phyloP scores from a whole-genome alignment of 2,329 filamentous ascomycete genomes.

The Pleomassaria siparia region DNA sequence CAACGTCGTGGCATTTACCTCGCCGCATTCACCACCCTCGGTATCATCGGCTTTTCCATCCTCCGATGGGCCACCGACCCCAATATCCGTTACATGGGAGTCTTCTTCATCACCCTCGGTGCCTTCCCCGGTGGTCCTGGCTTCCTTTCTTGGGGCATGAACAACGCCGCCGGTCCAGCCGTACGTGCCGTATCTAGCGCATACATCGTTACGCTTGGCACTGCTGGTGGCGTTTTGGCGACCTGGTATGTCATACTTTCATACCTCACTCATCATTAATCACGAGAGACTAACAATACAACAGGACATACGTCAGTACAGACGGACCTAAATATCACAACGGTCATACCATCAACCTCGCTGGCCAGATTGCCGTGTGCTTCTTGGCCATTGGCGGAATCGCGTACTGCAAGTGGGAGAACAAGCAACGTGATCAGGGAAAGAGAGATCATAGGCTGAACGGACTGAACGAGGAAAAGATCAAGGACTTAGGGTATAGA shows the following conservation, averaged over 20 bases:
- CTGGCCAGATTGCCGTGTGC: conserved; percentile 50
- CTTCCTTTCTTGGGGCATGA: conserved; percentile 61
- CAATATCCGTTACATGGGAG: conserved; percentile 54
- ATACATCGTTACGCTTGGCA: conserved; percentile 69
- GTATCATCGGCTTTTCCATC: conserved; percentile 55
- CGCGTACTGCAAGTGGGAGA: conserved; percentile 57
- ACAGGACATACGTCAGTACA: conserved; percentile 57
- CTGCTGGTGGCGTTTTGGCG: conserved; percentile 59
- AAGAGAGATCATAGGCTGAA: conserved; percentile 53
- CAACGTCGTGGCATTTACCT: conserved; percentile 43
- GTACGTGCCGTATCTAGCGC: conserved; percentile 58
- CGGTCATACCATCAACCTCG: conserved; percentile 69
- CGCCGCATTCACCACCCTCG: conserved; percentile 41
- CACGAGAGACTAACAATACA: conserved; percentile 54
- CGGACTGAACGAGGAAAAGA: conserved; percentile 52
- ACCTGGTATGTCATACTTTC: conserved; percentile 44
- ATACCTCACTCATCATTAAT: background rate
- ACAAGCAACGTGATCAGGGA: conserved; percentile 51
- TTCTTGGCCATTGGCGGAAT: conserved; percentile 53
- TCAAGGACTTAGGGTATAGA: conserved; percentile 53
- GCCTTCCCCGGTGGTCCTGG: conserved; percentile 61
- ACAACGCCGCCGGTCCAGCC: conserved; percentile 60
- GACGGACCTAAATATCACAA: conserved; percentile 67
- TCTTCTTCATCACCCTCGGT: conserved; percentile 59
- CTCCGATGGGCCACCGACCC: conserved; percentile 60